These are phyloP conservation scores for Acacia concinna DNA, from an alignment of 331 rosid genomes.

Conservation along the genomic window DNA sequence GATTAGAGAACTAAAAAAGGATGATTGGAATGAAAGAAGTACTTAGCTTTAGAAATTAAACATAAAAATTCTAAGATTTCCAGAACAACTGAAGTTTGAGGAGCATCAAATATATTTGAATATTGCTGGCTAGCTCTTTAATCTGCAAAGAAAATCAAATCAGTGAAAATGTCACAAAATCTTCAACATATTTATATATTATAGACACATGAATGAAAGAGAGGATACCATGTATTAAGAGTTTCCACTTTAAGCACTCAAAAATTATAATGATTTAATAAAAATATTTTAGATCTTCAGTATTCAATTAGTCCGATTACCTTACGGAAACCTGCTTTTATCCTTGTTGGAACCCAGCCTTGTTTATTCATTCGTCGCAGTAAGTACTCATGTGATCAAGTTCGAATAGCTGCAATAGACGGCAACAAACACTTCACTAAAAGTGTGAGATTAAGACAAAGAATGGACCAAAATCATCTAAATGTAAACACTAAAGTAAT, in stretches of 20 bases:
- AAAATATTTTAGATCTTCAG: neutral
- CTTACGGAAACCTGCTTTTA: slow-evolving; percentile 74
- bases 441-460: neutral
- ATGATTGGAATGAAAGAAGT: too few species aligned
- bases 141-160: slow-evolving; percentile 44
- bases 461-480: slow-evolving; percentile 16
- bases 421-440: neutral
- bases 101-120: slow-evolving; percentile 66
- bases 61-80: slow-evolving; percentile 62
- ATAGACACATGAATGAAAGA: neutral
- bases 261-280: too few species aligned
- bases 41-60: too few species aligned
- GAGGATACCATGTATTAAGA: neutral
- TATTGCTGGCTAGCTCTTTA: slow-evolving; percentile 58
- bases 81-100: slow-evolving; percentile 53
- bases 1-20: too few species aligned
- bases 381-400: slow-evolving; percentile 68
- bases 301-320: slow-evolving; percentile 42
- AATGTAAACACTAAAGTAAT: slow-evolving; percentile 21
- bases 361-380: slow-evolving; percentile 78
- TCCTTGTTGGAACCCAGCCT: slow-evolving; percentile 77
- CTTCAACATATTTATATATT: too few species aligned
- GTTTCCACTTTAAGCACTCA: too few species aligned
- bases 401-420: slow-evolving; percentile 72
- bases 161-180: neutral